Evolutionary conservation across 1,284 basidiomycete species (phyloP), one percentile per base, ranked within the genome.

Genomic region (Gomphus sp.): DNA sequence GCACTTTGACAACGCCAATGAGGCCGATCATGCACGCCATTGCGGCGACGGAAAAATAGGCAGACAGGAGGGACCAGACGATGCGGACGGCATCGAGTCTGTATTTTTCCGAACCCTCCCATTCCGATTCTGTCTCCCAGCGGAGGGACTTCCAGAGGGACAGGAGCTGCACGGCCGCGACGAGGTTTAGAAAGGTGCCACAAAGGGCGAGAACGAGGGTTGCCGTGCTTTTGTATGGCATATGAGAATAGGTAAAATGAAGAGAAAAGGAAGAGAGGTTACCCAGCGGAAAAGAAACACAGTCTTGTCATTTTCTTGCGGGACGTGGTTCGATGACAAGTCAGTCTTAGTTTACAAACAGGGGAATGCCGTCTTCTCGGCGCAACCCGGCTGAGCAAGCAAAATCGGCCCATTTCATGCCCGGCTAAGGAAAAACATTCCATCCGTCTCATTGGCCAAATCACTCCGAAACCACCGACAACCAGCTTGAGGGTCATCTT

Each of bases 91-190:
- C 79, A 63, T 87, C 81, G 60, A 80, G 72, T 52, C 76, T 74
- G 76, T 84, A 81, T 22, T 75, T 75, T 25, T 74, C 70, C 2
- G 80, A 76, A 22, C 78, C 76, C 69, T 89, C 86, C 85, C 85
- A 89, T 66, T 89, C 87, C 64, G 77, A 81, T 65, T 84, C 83
- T 28, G 79, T 75, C 62, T 87, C 85, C 80, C 82, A 84, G 64
- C 76, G 79, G 66, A 85, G 74, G n/a, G 81, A 79, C 56, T 76
- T 74, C 77, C 79, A 87, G 31, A 78, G 68, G 55, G 79, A 70
- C 43, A 82, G 72, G 60, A 87, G 74, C 61, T 84, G 80, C 31
- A 76, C 64, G 22, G 84, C 79, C 64, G 85, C 72, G 18, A 73
- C 71, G 49, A 76, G 65, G 70, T 89, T 87, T 64, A 78, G 70